Percentiles rank a stretch among this genome's conserved stretches.
These are phyloP conservation scores for Pseudogymnoascus sp. DNA, from an alignment of 2,329 filamentous ascomycete species.

Conservation along the genomic window DNA sequence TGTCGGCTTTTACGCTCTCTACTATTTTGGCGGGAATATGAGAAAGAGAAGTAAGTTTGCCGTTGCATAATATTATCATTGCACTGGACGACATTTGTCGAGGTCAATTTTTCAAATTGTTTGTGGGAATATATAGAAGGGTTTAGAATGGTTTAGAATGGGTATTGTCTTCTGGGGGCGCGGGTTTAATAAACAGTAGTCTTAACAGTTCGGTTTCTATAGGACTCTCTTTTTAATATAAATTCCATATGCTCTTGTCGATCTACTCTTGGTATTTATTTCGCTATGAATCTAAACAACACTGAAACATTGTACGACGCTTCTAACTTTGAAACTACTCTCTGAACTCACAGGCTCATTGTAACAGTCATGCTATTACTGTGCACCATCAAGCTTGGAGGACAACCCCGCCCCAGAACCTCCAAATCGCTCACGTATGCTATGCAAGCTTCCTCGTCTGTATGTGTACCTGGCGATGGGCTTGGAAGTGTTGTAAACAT, in stretches of 20 bases:
- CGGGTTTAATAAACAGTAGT: not conserved
- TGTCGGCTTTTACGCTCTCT: conserved; percentile 42
- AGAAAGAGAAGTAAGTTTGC: conserved; percentile 17
- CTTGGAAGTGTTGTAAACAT: conserved; percentile 78
- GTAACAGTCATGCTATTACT: conserved; percentile 89
- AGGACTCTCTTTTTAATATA: not conserved
- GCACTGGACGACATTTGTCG: not conserved
- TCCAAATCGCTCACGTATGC: conserved; percentile 72
- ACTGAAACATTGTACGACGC: not conserved
- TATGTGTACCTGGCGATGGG: conserved; percentile 67
- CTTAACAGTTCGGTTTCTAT: not conserved
- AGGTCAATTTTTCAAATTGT: not conserved
- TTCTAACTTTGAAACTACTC: conserved; percentile 4
- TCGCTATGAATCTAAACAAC: conserved; percentile 3
- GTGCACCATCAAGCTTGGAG: conserved; percentile 70
- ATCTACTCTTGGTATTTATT: not conserved
- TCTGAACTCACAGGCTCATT: conserved; percentile 50
- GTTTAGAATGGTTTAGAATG: not conserved
- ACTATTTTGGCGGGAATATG: conserved; percentile 13
- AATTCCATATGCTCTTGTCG: not conserved
- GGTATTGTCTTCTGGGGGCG: not conserved
- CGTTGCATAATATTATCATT: conserved; percentile 12
- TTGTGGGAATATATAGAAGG: not conserved
- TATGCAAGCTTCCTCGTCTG: conserved; percentile 61
- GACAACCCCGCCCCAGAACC: conserved; percentile 67